Conservation (phyloP, 2,329 filamentous ascomycete genomes). For the Colletotrichum chlorophyti region DNA sequence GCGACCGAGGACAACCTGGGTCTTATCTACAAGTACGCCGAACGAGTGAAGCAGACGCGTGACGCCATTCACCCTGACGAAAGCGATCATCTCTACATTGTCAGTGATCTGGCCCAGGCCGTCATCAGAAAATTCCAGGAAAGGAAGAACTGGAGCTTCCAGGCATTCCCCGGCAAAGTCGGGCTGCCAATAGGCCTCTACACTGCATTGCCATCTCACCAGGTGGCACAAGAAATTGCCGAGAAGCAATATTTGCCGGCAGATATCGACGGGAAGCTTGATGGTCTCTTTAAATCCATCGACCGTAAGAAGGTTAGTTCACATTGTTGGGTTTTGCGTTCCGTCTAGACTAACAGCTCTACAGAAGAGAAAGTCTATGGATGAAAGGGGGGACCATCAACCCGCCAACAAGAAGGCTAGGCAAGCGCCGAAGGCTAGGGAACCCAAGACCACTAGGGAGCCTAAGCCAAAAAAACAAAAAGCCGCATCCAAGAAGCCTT, state of each 20-base stretch:
- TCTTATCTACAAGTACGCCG: constrained; percentile 89
- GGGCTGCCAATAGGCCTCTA: constrained; percentile 83
- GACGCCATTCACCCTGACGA: constrained; percentile 75
- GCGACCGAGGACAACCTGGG: constrained; percentile 87
- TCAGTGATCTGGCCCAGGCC: constrained; percentile 86
- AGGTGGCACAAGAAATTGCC: constrained; percentile 82
- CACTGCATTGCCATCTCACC: constrained; percentile 75
- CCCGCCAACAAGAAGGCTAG: constrained; percentile 48
- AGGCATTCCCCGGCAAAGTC: constrained; percentile 82
- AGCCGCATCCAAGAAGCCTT: constrained; percentile 31
- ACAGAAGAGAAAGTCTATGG: constrained; percentile 64
- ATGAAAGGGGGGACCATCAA: constrained; percentile 56
- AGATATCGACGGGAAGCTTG: constrained; percentile 76
- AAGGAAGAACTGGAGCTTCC: constrained; percentile 82
- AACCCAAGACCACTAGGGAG: constrained; percentile 24
- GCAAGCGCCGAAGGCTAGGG: constrained; percentile 43
- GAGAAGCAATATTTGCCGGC: constrained; percentile 85
- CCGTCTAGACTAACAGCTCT: constrained; percentile 34
- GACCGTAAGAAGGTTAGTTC: constrained; percentile 74
- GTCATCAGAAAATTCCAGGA: constrained; percentile 88
- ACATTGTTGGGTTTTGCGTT: neutral
- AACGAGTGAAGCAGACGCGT: constrained; percentile 87
- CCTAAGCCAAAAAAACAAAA: constrained; percentile 40
- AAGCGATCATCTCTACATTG: constrained; percentile 80
- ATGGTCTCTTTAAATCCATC: constrained; percentile 67